Evolutionary conservation across 345 rosid species (phyloP).

Genomic region (Anastatica hierochuntica): DNA sequence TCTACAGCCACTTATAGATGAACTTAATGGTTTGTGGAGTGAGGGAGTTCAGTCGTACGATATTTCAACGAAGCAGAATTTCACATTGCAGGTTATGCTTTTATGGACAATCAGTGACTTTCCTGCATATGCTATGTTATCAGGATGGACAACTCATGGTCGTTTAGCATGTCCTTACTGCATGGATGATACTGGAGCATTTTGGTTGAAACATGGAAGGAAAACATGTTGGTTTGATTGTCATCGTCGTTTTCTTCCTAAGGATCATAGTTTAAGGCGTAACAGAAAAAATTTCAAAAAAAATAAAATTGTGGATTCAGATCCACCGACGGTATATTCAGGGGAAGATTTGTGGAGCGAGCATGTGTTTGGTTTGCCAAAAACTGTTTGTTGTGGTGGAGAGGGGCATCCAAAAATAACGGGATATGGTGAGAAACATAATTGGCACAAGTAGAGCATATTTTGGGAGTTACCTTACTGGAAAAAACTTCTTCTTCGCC

Average conservation of each 20-base stretch:
- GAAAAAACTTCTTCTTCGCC: background rate
- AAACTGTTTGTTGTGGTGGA: background rate
- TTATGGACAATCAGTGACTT: background rate
- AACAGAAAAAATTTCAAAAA: background rate
- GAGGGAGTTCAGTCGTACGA: background rate
- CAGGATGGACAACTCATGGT: slow-evolving; percentile 3
- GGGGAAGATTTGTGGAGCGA: too few species aligned
- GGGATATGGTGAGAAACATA: background rate
- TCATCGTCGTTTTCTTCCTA: too few species aligned
- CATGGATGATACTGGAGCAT: background rate
- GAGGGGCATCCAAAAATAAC: background rate
- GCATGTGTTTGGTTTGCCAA: background rate
- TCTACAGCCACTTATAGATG: too few species aligned
- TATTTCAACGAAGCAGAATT: background rate
- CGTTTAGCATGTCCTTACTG: too few species aligned
- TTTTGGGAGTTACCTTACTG: too few species aligned
- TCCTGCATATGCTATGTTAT: background rate
- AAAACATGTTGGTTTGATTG: too few species aligned
- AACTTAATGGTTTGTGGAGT: background rate
- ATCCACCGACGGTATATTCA: background rate
- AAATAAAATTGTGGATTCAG: background rate
- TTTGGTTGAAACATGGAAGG: too few species aligned
- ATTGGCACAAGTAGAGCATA: background rate
- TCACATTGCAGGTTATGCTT: background rate
- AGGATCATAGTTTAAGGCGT: background rate